Evolutionary conservation across 768 basidiomycete genomes (phyloP).

Genomic region (Termitomyces sp.): DNA sequence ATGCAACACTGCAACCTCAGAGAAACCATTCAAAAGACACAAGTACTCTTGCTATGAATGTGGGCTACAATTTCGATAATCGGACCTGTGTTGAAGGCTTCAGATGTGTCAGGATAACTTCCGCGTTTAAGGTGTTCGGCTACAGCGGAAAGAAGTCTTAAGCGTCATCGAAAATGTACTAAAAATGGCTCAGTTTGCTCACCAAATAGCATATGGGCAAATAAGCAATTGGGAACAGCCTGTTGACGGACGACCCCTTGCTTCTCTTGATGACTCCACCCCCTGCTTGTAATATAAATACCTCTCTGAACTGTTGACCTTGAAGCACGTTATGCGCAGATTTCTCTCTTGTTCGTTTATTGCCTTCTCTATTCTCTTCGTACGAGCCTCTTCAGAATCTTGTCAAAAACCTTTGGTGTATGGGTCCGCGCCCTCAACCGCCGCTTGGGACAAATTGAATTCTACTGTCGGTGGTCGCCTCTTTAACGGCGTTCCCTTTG

Average conservation of each 20-base stretch:
- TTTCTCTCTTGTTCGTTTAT: not conserved
- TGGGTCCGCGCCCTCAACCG: not conserved
- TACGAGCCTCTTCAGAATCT: not conserved
- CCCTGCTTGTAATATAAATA: not conserved
- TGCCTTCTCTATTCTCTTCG: not conserved
- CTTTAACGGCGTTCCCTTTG: slow-evolving; percentile 17
- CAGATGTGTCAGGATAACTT: not conserved
- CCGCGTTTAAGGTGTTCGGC: too few species aligned
- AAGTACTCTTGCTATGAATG: not conserved
- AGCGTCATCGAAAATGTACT: not conserved
- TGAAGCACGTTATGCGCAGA: not conserved
- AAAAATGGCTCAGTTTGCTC: not conserved
- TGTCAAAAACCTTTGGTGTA: slow-evolving; percentile 4
- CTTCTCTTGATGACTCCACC: not conserved
- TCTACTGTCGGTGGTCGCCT: slow-evolving; percentile 9
- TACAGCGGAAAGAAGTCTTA: not conserved
- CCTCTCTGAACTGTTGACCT: not conserved
- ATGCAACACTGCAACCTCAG: too few species aligned
- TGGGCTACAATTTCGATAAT: not conserved
- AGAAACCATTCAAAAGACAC: not conserved
- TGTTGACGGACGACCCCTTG: not conserved
- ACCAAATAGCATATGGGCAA: too few species aligned
- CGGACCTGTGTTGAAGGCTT: too few species aligned
- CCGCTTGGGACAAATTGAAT: slow-evolving; percentile 17
- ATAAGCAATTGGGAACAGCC: not conserved